These are phyloP conservation scores for Skeletonema marinoi DNA, from an alignment of 108 stramenopile genomes.

Conservation along the genomic window DNA sequence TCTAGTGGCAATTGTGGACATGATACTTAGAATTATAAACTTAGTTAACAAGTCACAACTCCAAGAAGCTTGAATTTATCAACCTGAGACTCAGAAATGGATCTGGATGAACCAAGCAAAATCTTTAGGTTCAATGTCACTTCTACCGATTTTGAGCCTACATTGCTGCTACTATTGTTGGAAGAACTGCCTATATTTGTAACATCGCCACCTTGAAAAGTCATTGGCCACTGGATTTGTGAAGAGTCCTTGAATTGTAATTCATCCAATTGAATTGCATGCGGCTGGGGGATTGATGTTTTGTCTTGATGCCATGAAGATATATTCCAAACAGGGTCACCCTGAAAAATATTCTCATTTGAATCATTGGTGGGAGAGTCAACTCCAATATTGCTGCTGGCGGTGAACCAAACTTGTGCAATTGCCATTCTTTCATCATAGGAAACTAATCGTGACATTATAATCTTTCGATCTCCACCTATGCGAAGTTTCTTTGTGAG, in stretches of 20 bases:
- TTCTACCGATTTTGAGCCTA: neutral
- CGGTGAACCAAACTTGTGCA: constrained; percentile 15
- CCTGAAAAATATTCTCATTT: constrained; percentile 6
- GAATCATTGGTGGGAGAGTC: neutral
- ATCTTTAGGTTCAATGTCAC: neutral
- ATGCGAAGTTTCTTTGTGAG: neutral
- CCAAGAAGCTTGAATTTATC: constrained; percentile 22
- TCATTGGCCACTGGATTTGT: too few relatives aligned
- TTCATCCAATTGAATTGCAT: neutral
- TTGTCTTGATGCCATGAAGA: neutral
- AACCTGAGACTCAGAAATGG: neutral
- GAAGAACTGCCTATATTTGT: neutral
- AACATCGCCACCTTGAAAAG: too few relatives aligned
- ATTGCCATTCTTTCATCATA: constrained; percentile 20
- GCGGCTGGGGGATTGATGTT: constrained; percentile 7
- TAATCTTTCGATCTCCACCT: neutral
- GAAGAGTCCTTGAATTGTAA: neutral
- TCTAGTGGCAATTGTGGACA: too few relatives aligned
- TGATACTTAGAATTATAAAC: too few relatives aligned
- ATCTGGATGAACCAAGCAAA: too few relatives aligned
- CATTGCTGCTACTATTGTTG: neutral
- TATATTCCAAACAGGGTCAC: constrained; percentile 20
- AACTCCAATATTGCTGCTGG: too few relatives aligned
- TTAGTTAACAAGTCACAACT: constrained; percentile 1
- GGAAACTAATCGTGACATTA: constrained; percentile 7